Conservation (phyloP, 768 basidiomycete genomes). For the Boletellus emodensis region DNA sequence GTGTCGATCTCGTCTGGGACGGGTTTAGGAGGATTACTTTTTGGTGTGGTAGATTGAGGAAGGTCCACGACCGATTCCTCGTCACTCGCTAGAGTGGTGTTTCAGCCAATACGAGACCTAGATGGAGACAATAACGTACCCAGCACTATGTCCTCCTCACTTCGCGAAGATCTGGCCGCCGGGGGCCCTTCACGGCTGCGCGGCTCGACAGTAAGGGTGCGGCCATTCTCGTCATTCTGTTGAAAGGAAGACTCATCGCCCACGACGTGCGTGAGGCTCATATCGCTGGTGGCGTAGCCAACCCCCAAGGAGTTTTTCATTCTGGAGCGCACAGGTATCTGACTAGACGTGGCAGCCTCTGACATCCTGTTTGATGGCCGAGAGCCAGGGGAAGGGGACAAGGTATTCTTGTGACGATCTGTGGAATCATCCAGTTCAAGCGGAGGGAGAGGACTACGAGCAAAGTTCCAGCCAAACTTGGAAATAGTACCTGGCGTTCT, state of each 20-base stretch:
- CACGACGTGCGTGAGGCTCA: conserved; percentile 22
- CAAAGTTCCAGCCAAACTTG: conserved; percentile 40
- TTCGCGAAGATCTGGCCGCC: conserved; percentile 7
- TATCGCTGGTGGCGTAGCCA: conserved; percentile 16
- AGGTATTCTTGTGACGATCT: conserved; percentile 14
- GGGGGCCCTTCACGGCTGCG: conserved; percentile 22
- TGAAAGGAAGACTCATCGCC: conserved; percentile 22
- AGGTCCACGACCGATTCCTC: conserved; percentile 29
- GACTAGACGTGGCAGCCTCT: conserved; percentile 29
- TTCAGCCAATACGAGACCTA: neutral
- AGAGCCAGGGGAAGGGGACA: conserved; percentile 25
- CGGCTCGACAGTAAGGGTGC: conserved; percentile 28
- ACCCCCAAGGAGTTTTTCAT: conserved; percentile 27
- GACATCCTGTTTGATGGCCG: conserved; percentile 26
- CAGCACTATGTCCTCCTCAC: conserved; percentile 16
- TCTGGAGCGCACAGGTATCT: conserved; percentile 44
- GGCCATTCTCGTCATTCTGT: conserved; percentile 25
- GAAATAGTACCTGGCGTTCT: conserved; percentile 23
- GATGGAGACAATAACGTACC: conserved; percentile 13
- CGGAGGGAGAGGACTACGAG: conserved; percentile 37
- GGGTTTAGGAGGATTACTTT: conserved; percentile 14
- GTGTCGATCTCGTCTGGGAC: conserved; percentile 17
- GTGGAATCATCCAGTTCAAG: conserved; percentile 34
- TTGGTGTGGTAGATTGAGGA: conserved; percentile 27
- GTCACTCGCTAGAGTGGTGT: conserved; percentile 34